Conservation (phyloP, 148 eudicot species). For the Rhododendron mucronatum region DNA sequence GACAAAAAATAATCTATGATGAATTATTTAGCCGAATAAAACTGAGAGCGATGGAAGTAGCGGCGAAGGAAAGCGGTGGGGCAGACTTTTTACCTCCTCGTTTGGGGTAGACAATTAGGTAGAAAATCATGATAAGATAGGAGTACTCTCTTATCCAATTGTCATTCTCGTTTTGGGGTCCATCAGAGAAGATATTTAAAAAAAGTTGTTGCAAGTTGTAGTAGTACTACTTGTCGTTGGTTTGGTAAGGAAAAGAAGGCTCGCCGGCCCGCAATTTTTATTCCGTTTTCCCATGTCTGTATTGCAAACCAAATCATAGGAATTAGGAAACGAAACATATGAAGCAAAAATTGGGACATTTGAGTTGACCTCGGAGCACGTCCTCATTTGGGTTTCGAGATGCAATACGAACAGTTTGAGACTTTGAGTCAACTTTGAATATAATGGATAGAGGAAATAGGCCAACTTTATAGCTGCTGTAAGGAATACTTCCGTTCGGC, state of each 20-base stretch:
- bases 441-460: not conserved
- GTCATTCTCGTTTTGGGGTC: not conserved
- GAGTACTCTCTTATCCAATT: not conserved
- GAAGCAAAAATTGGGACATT: not conserved
- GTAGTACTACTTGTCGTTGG: not conserved
- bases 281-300: not conserved
- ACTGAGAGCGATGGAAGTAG: too few species aligned
- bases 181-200: not conserved
- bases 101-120: too few species aligned
- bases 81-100: too few species aligned
- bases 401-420: too few species aligned
- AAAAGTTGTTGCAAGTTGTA: not conserved
- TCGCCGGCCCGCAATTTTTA: not conserved
- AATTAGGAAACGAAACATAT: not conserved
- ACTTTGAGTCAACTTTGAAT: not conserved
- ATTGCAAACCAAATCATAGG: not conserved
- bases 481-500: too few species aligned
- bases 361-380: not conserved
- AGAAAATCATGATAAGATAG: not conserved
- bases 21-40: too few species aligned
- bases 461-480: not conserved
- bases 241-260: not conserved
- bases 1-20: too few species aligned
- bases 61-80: too few species aligned
- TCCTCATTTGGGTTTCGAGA: too few species aligned